Base-by-base conservation (phyloP, 2,329 filamentous ascomycete genomes). In the Penicillium occitanis region DNA sequence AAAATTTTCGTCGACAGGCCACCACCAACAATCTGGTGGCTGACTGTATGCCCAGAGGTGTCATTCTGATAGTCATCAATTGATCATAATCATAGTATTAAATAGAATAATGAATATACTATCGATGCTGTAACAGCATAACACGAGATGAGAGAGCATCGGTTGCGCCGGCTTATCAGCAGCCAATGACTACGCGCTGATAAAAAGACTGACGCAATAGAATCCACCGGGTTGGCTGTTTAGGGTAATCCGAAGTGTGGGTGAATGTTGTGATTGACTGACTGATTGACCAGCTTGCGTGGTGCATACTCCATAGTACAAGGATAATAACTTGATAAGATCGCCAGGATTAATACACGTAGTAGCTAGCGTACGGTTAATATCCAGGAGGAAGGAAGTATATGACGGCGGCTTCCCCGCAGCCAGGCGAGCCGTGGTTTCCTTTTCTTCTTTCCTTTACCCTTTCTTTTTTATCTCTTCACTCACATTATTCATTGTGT, bases 161-260 rank as follows among this genome's bases (percentile, higher is more conserved):
- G 42, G 59, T 17, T 17, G 59, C 17, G 6, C 19, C 60, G 60
- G 60, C 30, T 51, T n/a, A 40, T 37, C 44, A 22, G 33, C 30
- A 14, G 48, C 61, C 61, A 63, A 63, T 55, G 8, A 44, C 10
- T 1, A 5, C 6, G 14, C 7, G 53, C 53, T 14, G 37, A 60
- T 46, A 25, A 13, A n/a, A 42, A 5, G 17, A 14, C 60, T 62
- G 60, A 62, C 60, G 60, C 60, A 73, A 51, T 67, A 25, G 10
- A 73, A n/a, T 7, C 51, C 40, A 46, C 40, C 40, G 50, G 62
- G 22, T 48, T 48, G 40, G 28, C 62, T 64, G 40, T 19, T 58
- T 58, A 30, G n/a, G 55, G 62, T 37, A 64, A 64, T 28, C 62
- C 62, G 62, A 25, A 5, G 35, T 28, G n/a, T 42, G 33, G 30